These are phyloP conservation scores for Penicillium digitatum DNA, from an alignment of 2,329 filamentous ascomycete genomes.

Conservation along the genomic window DNA sequence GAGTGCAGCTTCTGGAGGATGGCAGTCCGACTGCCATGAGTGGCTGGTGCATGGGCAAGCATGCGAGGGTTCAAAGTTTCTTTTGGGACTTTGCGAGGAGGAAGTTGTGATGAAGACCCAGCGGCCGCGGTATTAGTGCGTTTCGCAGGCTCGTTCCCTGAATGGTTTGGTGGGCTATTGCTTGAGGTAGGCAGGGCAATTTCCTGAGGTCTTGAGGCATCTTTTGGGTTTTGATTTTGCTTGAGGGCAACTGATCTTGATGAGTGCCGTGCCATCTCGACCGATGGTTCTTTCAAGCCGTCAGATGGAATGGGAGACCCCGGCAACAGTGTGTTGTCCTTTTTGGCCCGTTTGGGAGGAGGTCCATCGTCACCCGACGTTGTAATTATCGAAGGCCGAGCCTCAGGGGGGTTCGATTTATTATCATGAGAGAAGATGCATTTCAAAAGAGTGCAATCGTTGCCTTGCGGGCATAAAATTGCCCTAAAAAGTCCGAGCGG, in stretches of 20 bases:
- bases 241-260: not conserved
- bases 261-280: not conserved
- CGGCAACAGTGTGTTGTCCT: constrained; percentile 8
- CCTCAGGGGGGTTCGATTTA: constrained; percentile 3
- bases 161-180: constrained; percentile 1
- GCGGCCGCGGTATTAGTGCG: not conserved
- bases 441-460: constrained; percentile 50
- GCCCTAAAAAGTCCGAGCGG: constrained; percentile 54
- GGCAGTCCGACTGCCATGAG: constrained; percentile 40
- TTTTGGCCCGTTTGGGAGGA: constrained; percentile 31
- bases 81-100: constrained; percentile 34
- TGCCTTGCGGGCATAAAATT: constrained; percentile 51
- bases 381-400: constrained; percentile 13
- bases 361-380: constrained; percentile 16
- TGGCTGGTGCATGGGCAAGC: constrained; percentile 42
- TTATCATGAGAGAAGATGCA: constrained; percentile 57
- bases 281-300: not conserved
- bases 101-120: constrained; percentile 8
- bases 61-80: constrained; percentile 47
- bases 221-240: constrained; percentile 11
- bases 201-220: constrained; percentile 14
- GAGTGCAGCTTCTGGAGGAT: constrained; percentile 45
- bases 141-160: not conserved
- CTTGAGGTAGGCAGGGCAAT: constrained; percentile 31
- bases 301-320: not conserved